phyloP scores from a whole-genome alignment of 306 rosid genomes.

The Mimosa pudica region DNA sequence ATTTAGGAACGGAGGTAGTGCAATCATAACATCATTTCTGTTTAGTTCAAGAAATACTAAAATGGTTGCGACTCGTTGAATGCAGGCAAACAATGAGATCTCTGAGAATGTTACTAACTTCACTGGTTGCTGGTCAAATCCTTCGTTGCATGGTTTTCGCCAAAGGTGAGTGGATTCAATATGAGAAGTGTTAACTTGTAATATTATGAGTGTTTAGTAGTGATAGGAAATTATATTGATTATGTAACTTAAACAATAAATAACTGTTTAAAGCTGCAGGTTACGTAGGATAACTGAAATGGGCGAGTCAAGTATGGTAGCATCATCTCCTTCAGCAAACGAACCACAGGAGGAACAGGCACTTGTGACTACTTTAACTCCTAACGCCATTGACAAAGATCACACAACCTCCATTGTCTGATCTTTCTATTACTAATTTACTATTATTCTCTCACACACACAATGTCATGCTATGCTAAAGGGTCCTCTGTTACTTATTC shows the following conservation, averaged over 20 bases:
- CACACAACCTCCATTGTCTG: conserved; percentile 12
- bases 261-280: conserved; percentile 41
- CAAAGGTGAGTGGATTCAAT: conserved; percentile 43
- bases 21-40: no score
- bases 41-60: neutral
- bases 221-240: neutral
- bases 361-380: conserved; percentile 18
- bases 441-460: no score
- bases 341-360: conserved; percentile 22
- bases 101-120: conserved; percentile 41
- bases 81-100: conserved; percentile 41
- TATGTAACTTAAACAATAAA: neutral
- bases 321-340: conserved; percentile 27
- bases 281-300: conserved; percentile 26
- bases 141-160: conserved; percentile 46
- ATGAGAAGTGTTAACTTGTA: neutral
- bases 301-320: conserved; percentile 44
- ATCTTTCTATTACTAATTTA: no score
- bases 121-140: conserved; percentile 48
- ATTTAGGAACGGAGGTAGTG: no score
- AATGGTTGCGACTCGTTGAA: conserved; percentile 10
- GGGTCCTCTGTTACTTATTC: no score
- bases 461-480: no score
- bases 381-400: conserved; percentile 25
- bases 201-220: neutral